Base-by-base conservation (phyloP, 2,329 filamentous ascomycete species). In the Conoideocrella luteorostrata region DNA sequence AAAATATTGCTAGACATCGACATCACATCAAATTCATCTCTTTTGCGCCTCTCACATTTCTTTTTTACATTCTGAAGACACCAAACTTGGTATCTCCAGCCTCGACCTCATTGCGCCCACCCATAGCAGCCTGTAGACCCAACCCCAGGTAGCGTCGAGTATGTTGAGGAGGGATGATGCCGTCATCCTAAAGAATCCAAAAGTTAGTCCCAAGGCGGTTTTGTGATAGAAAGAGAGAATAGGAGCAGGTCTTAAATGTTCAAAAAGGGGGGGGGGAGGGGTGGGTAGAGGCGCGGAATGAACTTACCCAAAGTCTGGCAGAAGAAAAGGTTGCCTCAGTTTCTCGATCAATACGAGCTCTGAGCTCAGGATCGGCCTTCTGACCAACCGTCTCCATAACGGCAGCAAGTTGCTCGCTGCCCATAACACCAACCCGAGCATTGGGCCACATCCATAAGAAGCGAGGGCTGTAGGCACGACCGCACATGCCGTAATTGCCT, bases 401-500 rank as follows among this genome's bases (percentile, higher is more conserved):
- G 4, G 84, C 79, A 7, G 84, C 84, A 28, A 98, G 73, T 70
- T 97, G 91, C 67, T 96, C 91, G 32, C 86, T 78, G 17, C 93
- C 93, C 93, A 98, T 98, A 55, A 98, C 90, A 24, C 87, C 88
- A 41, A 95, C 88, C 59, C 86, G 86, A n/a, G 93, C 89, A 55
- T 95, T 95, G 32, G 93, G 93, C 93, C 93, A 98, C 75, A 91
- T 94, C 82, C 88, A 96, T 48, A 97, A 67, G 64, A 97, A 88
- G 11, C 89, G 75, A 0, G 91, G 91, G n/a, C 79, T 80, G 65
- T 96, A 98, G 2, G 93, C 91, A 40, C 93, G 78, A 18, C 93
- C 93, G 60, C 88, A 97, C 93, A 98, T 98, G 56, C 91, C 93
- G 61, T 98, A 98, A 65, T 97, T 98, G 4, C 93, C 93, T 7